These are phyloP conservation scores for Exophiala lecanii-corni DNA, from an alignment of 2,329 filamentous ascomycete species.

Conservation along the genomic window DNA sequence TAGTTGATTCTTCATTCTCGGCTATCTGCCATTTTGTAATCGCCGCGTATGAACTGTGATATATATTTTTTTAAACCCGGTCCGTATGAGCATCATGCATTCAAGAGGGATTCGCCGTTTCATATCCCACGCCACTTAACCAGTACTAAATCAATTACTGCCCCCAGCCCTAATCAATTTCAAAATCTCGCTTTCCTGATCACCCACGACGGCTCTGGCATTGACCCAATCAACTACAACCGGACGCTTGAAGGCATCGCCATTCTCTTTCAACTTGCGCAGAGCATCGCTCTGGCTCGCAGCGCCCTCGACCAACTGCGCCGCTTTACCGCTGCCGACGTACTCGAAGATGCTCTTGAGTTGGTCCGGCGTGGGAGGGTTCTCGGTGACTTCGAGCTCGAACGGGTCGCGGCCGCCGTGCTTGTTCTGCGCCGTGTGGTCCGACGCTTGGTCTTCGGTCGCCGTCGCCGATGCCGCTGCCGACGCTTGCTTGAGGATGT, in stretches of 20 bases:
- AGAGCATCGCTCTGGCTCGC: conserved; percentile 70
- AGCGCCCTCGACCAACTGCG: conserved; percentile 70
- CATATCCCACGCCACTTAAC: too few relatives aligned
- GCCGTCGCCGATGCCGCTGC: conserved; percentile 63
- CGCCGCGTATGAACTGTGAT: too few relatives aligned
- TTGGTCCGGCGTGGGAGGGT: conserved; percentile 74
- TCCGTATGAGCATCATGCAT: too few relatives aligned
- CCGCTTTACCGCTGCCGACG: conserved; percentile 58
- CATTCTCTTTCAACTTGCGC: conserved; percentile 68
- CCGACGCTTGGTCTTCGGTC: conserved; percentile 69
- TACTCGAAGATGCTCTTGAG: conserved; percentile 81
- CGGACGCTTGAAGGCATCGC: conserved; percentile 66
- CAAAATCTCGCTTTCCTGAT: conserved; percentile 82
- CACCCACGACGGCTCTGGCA: conserved; percentile 71
- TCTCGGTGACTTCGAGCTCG: conserved; percentile 79
- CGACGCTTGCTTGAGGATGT: conserved; percentile 74
- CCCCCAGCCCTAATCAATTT: conserved; percentile 63
- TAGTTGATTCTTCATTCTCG: too few relatives aligned
- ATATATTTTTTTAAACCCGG: too few relatives aligned
- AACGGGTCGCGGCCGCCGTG: conserved; percentile 62
- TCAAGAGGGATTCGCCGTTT: too few relatives aligned
- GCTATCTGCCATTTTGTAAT: too few relatives aligned
- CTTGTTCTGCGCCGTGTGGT: conserved; percentile 58
- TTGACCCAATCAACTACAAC: conserved; percentile 94
- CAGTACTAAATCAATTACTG: too few relatives aligned